Evolutionary conservation across 345 rosid species (phyloP).

Genomic region (Draba incana): DNA sequence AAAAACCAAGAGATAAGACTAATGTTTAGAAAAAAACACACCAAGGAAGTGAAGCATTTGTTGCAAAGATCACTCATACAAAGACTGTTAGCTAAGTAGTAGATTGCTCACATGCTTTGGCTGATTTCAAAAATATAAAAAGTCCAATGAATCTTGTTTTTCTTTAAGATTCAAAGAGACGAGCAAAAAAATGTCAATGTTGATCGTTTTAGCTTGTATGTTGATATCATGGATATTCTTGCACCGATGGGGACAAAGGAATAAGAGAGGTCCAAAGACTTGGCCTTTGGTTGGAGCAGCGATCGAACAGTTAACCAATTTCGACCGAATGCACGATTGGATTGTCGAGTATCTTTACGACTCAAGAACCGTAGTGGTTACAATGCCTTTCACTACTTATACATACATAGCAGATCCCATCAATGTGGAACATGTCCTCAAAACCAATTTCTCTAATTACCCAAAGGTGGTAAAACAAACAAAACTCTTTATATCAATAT

Average conservation of each 20-base stretch:
- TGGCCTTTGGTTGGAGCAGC: conserved; percentile 97
- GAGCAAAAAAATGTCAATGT: conserved; percentile 41
- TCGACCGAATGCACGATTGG: conserved; percentile 94
- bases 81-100: conserved; percentile 46
- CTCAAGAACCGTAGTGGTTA: conserved; percentile 74
- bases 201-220: conserved; percentile 48
- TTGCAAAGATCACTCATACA: conserved; percentile 13
- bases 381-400: conserved; percentile 85
- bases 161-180: conserved; percentile 23
- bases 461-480: conserved; percentile 65
- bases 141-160: conserved; percentile 12
- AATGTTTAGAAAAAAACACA: conserved; percentile 20
- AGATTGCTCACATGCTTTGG: conserved; percentile 42
- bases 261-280: conserved; percentile 76
- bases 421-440: conserved; percentile 87
- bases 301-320: conserved; percentile 75
- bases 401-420: conserved; percentile 95
- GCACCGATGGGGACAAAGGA: conserved; percentile 79
- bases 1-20: conserved; percentile 4
- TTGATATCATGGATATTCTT: conserved; percentile 65
- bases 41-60: conserved; percentile 33
- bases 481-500: background rate
- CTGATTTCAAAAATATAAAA: conserved; percentile 34
- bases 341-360: conserved; percentile 66
- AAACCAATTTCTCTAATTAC: conserved; percentile 79